Percentiles rank a stretch among this genome's conserved stretches.
Conservation (phyloP, 2,329 filamentous ascomycete species). For the Ramularia collo-cygni region DNA sequence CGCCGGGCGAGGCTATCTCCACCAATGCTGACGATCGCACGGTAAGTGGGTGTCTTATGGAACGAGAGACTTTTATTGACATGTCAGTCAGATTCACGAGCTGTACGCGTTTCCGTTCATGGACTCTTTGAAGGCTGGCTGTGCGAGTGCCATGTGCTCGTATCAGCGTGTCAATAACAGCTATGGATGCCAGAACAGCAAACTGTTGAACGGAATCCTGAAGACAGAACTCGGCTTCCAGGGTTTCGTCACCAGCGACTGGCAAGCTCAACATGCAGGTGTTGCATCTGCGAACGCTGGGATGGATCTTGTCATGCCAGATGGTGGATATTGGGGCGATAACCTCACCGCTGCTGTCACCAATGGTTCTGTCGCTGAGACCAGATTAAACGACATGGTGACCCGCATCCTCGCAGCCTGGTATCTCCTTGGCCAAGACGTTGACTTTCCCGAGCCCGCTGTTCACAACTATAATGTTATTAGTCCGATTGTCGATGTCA, state of each 20-base stretch:
- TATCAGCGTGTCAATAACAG: slow-evolving; percentile 59
- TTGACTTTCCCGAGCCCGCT: slow-evolving; percentile 14
- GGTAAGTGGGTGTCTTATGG: slow-evolving; percentile 10
- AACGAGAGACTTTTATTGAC: no score
- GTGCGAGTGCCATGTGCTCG: slow-evolving; percentile 49
- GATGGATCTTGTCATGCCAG: slow-evolving; percentile 61
- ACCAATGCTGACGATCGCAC: slow-evolving; percentile 58
- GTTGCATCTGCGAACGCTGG: slow-evolving; percentile 54
- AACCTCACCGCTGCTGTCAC: slow-evolving; percentile 50
- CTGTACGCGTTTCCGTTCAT: slow-evolving; percentile 40
- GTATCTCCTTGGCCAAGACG: slow-evolving; percentile 53
- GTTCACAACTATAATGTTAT: slow-evolving; percentile 17
- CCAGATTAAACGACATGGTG: slow-evolving; percentile 54
- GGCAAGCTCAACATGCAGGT: slow-evolving; percentile 55
- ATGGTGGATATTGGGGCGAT: slow-evolving; percentile 28
- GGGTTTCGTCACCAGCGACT: slow-evolving; percentile 60
- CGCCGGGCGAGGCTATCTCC: slow-evolving; percentile 32
- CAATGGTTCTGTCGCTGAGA: slow-evolving; percentile 43
- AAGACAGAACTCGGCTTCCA: slow-evolving; percentile 69
- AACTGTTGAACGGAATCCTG: slow-evolving; percentile 59
- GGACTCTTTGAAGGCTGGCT: slow-evolving; percentile 45
- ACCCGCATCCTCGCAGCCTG: slow-evolving; percentile 44
- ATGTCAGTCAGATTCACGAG: slow-evolving; percentile 30
- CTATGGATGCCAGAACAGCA: slow-evolving; percentile 55
- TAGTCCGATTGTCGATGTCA: slow-evolving; percentile 51